Base-by-base conservation (phyloP, 129 eudicot genomes). In the Flaveria robusta region DNA sequence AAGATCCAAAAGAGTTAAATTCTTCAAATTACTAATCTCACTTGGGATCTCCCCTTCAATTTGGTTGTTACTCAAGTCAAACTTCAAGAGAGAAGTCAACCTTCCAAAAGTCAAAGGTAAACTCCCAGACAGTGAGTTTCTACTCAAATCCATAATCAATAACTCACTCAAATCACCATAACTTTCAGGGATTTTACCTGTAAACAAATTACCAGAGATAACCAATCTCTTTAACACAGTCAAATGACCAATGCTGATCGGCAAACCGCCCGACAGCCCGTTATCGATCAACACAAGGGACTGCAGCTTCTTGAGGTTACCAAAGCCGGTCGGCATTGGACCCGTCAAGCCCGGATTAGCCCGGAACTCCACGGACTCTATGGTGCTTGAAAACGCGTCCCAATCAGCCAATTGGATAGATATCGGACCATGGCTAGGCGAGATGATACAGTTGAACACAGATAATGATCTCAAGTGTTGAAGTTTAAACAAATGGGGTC, bases 71-170 rank as follows among this genome's bases (percentile, higher is more conserved):
- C 97, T 92, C 66, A 84, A 79, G 86, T 92, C 97, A 76, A 92
- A 89, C 87, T 92, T 92, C 75, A 92, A 72, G 13, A 92, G 71
- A 56, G 96, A 89, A 80, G 77, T 81, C 82, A 92, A 66, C 71
- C 82, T 87, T 62, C 93, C 93, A 70, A 92, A 66, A 76, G 87
- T 77, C 46, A 58, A 69, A 46, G 96, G 91, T 29, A 89, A 72
- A 52, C 45, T 56, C 65, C 97, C 97, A 18, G 92, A 84, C 42
- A 92, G 63, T 51, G 86, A 74, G 68, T 92, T 92, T 74, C 92
- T 77, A 67, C 97, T 87, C 46, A 92, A 45, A 76, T 92, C 97
- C 74, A 92, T 77, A 66, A 92, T 92, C 81, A 92, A 68, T 22
- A 92, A 85, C 68, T 73, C 76, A 45, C 60, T 84, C 60, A 92